A percentile compares a stretch with the other conserved stretches of the same genome.
Evolutionary conservation across 495 filamentous ascomycete species (phyloP).

Genomic region (Penicillium malachiteum): DNA sequence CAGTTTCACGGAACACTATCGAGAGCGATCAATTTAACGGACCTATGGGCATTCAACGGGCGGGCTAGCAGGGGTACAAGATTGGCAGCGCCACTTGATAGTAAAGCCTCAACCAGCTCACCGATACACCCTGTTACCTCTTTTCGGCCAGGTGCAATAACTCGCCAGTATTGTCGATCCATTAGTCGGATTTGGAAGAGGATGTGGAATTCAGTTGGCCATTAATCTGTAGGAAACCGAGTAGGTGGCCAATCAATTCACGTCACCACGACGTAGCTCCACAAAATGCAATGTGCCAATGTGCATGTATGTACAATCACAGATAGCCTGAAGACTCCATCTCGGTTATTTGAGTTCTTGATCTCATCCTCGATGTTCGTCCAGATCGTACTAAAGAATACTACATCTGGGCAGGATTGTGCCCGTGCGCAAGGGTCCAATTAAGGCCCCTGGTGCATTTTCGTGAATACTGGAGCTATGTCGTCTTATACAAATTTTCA

Average conservation of each 20-base stretch:
- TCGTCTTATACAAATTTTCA: no score
- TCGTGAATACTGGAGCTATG: no score
- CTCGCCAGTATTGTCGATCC: conserved; percentile 14
- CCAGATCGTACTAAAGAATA: no score
- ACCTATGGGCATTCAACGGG: conserved; percentile 12
- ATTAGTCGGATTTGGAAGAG: background rate
- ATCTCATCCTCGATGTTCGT: no score
- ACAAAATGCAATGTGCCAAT: no score
- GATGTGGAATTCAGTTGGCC: background rate
- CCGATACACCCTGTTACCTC: conserved; percentile 11
- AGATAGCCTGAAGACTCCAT: no score
- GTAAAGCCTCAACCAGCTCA: conserved; percentile 6
- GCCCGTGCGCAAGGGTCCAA: no score
- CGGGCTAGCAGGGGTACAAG: conserved; percentile 15
- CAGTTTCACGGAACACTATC: background rate
- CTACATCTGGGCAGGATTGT: no score
- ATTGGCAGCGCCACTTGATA: conserved; percentile 6
- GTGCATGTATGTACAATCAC: no score
- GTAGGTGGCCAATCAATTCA: background rate
- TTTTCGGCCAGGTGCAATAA: conserved; percentile 16
- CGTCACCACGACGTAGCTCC: background rate
- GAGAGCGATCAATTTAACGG: background rate
- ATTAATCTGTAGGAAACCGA: no score
- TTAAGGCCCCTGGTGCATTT: no score
- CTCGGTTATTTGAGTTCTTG: no score